Base-by-base conservation (phyloP, 2,329 filamentous ascomycete species). In the Penicillium sp. region DNA sequence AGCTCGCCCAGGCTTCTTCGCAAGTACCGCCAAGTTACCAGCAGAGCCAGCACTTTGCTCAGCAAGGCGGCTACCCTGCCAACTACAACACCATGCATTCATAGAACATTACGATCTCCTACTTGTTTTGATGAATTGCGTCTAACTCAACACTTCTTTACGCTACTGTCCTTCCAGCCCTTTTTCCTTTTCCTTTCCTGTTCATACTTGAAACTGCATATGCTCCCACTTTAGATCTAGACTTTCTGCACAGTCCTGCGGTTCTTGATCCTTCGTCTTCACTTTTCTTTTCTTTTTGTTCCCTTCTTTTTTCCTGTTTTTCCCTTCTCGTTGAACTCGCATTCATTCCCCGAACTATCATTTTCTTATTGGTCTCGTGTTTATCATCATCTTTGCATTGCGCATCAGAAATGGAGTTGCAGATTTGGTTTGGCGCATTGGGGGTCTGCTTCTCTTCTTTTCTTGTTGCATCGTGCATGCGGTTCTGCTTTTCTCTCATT, bases 351-450 rank as follows among this genome's bases (percentile, higher is more conserved):
- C 33, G 17, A 17, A 17, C 19, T 24, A 42, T 51, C 51, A 47
- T 37, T 55, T 53, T 30, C 44, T 60, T 55, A 26, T 30, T 28
- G 30, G 28, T 19, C 45, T 45, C 17, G 33, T 44, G 44, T 28
- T 60, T 22, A 47, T 38, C 58, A 26, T 42, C 30, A 53, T 53
- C 13, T 17, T 61, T 68, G 68, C 70, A 72, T 72, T 64, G 60
- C 64, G 66, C 70, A 72, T 72, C 61, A 57, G 45, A 66, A 66
- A 61, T 62, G 72, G 71, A 72, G 72, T 73, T 72, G 56, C 62
- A 65, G 61, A 65, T 49, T 56, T 59, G 68, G 64, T 65, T 51
- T 64, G 65, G 70, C 65, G 70, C 63, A 60, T 60, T 65, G 62
- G 65, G 57, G 57, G 44, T 67, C 56, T 60, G 65, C 40, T 58